phyloP scores from a whole-genome alignment of 2,329 filamentous ascomycete species.

The Epichloe gansuensis region DNA sequence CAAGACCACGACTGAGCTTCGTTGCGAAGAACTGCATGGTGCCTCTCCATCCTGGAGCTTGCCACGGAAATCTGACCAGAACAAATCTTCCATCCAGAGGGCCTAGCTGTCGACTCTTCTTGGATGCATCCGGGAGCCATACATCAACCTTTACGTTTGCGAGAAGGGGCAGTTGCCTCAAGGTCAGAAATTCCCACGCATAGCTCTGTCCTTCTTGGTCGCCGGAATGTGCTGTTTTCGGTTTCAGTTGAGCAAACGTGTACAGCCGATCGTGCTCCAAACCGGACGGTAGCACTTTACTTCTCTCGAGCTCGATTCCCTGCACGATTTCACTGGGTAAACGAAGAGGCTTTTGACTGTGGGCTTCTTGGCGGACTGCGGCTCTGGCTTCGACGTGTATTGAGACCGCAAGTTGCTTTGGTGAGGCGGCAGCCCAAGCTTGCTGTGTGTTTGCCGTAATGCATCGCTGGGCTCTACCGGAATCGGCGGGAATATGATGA shows the following conservation, averaged over 20 bases:
- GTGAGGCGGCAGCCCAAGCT: conserved; percentile 28
- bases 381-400: conserved; percentile 11
- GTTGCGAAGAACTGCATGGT: conserved; percentile 32
- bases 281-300: conserved; percentile 54
- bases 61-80: conserved; percentile 55
- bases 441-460: conserved; percentile 41
- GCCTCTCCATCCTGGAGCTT: conserved; percentile 36
- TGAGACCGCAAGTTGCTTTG: conserved; percentile 26
- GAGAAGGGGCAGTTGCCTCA: conserved; percentile 56
- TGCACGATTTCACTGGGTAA: conserved; percentile 77
- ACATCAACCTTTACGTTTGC: conserved; percentile 56
- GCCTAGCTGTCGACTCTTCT: conserved; percentile 37
- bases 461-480: conserved; percentile 40
- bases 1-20: conserved; percentile 36
- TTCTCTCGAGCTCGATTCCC: conserved; percentile 59
- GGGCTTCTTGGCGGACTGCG: conserved; percentile 11
- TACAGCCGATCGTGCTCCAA: conserved; percentile 74
- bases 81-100: conserved; percentile 46
- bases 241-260: conserved; percentile 55
- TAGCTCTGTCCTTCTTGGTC: not conserved
- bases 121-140: conserved; percentile 55
- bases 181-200: conserved; percentile 61
- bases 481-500: conserved; percentile 43
- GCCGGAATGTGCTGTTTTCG: conserved; percentile 3
- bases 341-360: conserved; percentile 55